Evolutionary conservation across 2,329 filamentous ascomycete genomes (phyloP), one percentile per base, ranked within the genome.

Genomic region (Botrytis tulipae): DNA sequence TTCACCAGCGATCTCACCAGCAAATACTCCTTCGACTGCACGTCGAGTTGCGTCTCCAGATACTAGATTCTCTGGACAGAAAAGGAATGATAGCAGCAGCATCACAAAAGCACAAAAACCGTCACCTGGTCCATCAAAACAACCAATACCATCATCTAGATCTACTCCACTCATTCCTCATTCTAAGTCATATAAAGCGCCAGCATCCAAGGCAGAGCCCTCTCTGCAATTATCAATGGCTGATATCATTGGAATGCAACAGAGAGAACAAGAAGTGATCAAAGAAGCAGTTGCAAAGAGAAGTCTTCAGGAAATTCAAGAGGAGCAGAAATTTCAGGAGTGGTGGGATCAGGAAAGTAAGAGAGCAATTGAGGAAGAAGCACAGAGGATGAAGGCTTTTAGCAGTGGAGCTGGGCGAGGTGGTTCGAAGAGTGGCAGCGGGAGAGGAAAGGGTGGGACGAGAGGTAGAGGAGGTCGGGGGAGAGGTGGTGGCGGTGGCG

Each of bases 261-360:
- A 92, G 81, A 89, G 89, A 14, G 95, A 98, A 81, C 96, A 97
- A 80, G 90, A 94, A 73, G 88, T 89, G 29, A 90, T 97, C 75
- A 91, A 90, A 71, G 95, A 97, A 80, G 93, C 94, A 0, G 91
- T 91, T 18, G 93, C 94, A 3, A 98, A 97, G 83, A 89, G 95
- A 73, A 96, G 93, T 76, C 84, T 99, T 44, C 91, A 97, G 80
- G 96, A 98, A 76, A 99, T 99, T 74, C 96, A 99, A 81, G 90
- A 96, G 77, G 96, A 99, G 82, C 96, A 99, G 80, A 94, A 94
- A 70, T 99, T 99, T 81, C 93, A 98, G 81, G 91, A 97, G 81
- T 97, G 95, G 94, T 97, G 94, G 94, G 93, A 97, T 77, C 90
- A 92, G 75, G 95, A 97, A 82, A 94, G 91, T 78, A 87, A 87